phyloP scores from a whole-genome alignment of 768 basidiomycete species.

The Mycena kentingensis region DNA sequence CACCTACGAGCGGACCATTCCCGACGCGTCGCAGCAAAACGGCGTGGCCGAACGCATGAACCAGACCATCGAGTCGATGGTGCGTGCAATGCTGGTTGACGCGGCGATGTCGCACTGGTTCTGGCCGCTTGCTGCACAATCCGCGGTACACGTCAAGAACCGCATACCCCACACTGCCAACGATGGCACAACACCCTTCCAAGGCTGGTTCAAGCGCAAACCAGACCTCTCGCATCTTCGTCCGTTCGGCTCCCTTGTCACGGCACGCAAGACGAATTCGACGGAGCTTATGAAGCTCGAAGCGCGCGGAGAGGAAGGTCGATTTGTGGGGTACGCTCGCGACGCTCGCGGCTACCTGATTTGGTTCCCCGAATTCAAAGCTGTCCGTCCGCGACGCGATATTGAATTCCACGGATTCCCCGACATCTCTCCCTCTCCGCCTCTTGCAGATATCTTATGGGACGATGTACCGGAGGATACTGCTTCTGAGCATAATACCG shows the following conservation, averaged over 20 bases:
- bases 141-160: slow-evolving; percentile 14
- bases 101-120: slow-evolving; percentile 12
- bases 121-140: slow-evolving; percentile 20
- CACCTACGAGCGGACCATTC: slow-evolving; percentile 22
- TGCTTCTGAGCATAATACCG: slow-evolving; percentile 12
- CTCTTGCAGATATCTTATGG: slow-evolving; percentile 13
- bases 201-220: slow-evolving; percentile 7
- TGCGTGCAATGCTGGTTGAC: slow-evolving; percentile 21
- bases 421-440: slow-evolving; percentile 10
- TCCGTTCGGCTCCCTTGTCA: slow-evolving; percentile 27
- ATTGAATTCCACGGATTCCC: slow-evolving; percentile 19
- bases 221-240: slow-evolving; percentile 24
- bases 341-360: slow-evolving; percentile 25
- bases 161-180: slow-evolving; percentile 12
- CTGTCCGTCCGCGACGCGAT: slow-evolving; percentile 14
- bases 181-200: neutral
- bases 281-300: neutral
- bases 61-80: slow-evolving; percentile 22
- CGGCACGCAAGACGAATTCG: slow-evolving; percentile 12
- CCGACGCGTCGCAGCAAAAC: slow-evolving; percentile 30
- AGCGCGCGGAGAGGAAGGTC: slow-evolving; percentile 11
- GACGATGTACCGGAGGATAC: slow-evolving; percentile 13
- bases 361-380: slow-evolving; percentile 15
- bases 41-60: slow-evolving; percentile 29
- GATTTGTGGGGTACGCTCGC: slow-evolving; percentile 19